Conservation (phyloP, 2,329 filamentous ascomycete genomes). For the Colletotrichum viniferum region DNA sequence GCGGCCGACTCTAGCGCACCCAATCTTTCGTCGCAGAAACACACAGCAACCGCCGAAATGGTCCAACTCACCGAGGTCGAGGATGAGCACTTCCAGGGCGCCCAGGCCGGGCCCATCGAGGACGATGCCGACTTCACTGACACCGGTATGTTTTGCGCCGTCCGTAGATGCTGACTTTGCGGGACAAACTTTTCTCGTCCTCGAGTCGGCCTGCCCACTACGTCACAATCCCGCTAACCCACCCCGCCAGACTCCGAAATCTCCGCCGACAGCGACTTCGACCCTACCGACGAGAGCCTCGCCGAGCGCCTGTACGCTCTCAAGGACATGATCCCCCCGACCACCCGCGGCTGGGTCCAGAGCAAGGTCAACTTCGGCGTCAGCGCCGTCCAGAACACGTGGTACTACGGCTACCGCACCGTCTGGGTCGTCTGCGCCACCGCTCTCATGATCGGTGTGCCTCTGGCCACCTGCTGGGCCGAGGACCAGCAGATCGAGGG, state of each 20-base stretch:
- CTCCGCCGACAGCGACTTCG: slow-evolving; percentile 78
- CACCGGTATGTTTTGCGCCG: slow-evolving; percentile 68
- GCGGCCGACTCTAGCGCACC: not conserved
- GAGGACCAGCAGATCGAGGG: slow-evolving; percentile 97
- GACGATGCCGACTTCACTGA: slow-evolving; percentile 94
- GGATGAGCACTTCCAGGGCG: slow-evolving; percentile 88
- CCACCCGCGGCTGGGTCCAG: slow-evolving; percentile 71
- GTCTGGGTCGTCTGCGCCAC: slow-evolving; percentile 92
- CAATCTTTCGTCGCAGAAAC: not conserved
- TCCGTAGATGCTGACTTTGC: not conserved
- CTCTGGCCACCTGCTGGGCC: slow-evolving; percentile 88
- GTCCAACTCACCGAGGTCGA: slow-evolving; percentile 97
- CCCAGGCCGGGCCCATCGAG: slow-evolving; percentile 73
- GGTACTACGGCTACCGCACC: slow-evolving; percentile 77
- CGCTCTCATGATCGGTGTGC: slow-evolving; percentile 87
- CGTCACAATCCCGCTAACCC: slow-evolving; percentile 7
- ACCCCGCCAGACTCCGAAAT: slow-evolving; percentile 73
- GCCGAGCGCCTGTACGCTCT: slow-evolving; percentile 74
- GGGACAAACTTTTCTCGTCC: not conserved
- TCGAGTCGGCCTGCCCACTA: not conserved
- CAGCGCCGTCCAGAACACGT: slow-evolving; percentile 53
- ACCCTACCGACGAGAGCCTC: slow-evolving; percentile 62
- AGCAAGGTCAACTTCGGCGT: slow-evolving; percentile 61
- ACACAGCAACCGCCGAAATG: slow-evolving; percentile 61
- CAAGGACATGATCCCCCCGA: slow-evolving; percentile 77